A percentile compares a stretch with the other conserved stretches of the same genome.
Evolutionary conservation across 257 asterid species (phyloP).

Genomic region (Primulina eburnea): DNA sequence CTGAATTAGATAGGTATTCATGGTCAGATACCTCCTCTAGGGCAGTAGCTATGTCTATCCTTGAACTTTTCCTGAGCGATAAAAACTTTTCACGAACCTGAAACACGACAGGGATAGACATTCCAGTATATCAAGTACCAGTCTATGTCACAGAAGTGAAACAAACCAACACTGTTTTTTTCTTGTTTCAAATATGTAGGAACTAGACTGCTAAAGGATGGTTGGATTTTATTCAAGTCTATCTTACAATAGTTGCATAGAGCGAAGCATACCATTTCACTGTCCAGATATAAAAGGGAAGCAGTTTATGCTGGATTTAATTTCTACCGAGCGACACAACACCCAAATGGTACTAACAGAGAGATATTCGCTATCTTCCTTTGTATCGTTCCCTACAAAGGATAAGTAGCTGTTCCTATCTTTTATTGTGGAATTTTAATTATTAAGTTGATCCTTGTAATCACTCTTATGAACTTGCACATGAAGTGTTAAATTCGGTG

Average conservation of each 20-base stretch:
- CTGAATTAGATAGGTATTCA: constrained; percentile 22
- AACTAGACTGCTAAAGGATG: background rate
- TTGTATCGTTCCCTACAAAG: background rate
- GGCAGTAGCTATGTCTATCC: constrained; percentile 72
- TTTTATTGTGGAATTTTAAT: background rate
- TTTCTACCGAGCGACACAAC: background rate
- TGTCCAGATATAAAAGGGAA: background rate
- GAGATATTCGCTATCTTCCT: background rate
- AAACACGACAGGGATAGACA: constrained; percentile 16
- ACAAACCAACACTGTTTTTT: background rate
- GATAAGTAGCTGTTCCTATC: background rate
- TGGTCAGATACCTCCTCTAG: constrained; percentile 75
- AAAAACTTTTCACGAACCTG: constrained; percentile 94
- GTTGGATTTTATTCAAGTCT: background rate
- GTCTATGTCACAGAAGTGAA: constrained; percentile 11
- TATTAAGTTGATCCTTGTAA: background rate
- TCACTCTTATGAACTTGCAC: background rate
- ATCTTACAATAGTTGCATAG: background rate
- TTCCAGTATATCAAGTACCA: constrained; percentile 10
- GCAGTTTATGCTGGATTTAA: background rate
- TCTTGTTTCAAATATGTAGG: background rate
- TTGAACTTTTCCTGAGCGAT: constrained; percentile 81
- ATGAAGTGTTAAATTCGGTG: background rate
- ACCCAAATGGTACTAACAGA: background rate
- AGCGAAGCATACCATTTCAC: background rate